Base-by-base conservation (phyloP, 2,329 filamentous ascomycete genomes). In the Aspergillus chevalieri region DNA sequence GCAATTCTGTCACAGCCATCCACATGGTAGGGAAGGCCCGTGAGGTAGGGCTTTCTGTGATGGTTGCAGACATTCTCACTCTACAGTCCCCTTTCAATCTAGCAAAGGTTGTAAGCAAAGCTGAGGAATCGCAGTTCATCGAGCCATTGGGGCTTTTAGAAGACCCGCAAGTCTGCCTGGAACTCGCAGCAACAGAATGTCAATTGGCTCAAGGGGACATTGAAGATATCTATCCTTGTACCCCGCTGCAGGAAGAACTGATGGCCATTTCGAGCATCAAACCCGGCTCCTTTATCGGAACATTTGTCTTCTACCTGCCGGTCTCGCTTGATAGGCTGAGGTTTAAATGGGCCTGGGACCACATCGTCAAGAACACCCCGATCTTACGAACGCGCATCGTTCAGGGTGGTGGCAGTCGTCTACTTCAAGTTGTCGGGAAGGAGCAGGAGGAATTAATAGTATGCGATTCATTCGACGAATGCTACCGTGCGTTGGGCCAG, bases 361-460 rank as follows among this genome's bases (percentile, higher is more conserved):
- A 52, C 9, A 57, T 65, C 2, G 57, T 67, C 0, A 47, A 59
- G 9, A 59, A 63, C 10, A 55, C 59, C 14, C 61, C 68, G 4
- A 68, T 74, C 14, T 57, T 74, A 21, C 67, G 72, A 6, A 74
- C 71, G 0, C 61, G 68, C 7, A 60, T 65, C 36, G 51, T 64
- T 3, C 48, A 54, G 8, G 44, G 46, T 3, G 21, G 30, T 14
- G 24, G 36, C 22, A 47, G 55, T 1, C 22, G 14, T 8, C 30
- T 56, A 19, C 15, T 59, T 7, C 61, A 65, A 39, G 57, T 61
- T 3, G 54, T 63, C 21, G 15, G 34, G 2, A 43, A 51, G 8
- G 15, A 47, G 3, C 61, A 56, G 57, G 54, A 43, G 30, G 28
- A 14, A 2, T 8, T 9, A 2, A 2, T 17, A 17, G 17, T 17